Percentiles rank a stretch among this genome's conserved stretches.
These are phyloP conservation scores for Crassisporium funariophilum DNA, from an alignment of 768 basidiomycete species.

Conservation along the genomic window DNA sequence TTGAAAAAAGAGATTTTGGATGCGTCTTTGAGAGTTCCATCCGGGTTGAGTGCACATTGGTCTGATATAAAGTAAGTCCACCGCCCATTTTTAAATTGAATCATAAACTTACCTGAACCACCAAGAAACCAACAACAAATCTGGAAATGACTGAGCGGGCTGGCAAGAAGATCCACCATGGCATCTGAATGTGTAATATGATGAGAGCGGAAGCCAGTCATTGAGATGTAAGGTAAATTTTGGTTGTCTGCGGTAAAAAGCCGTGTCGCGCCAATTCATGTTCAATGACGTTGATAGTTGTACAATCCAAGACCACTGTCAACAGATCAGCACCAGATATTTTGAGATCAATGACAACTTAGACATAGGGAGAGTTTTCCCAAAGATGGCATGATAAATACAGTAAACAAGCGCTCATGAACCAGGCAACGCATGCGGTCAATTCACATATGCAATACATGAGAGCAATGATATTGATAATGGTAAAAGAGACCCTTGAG, in stretches of 20 bases:
- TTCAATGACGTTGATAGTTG: neutral
- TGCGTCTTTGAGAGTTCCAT: neutral
- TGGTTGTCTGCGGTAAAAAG: neutral
- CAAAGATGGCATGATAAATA: neutral
- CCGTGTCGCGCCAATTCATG: neutral
- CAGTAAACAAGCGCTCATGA: neutral
- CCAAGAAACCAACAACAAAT: neutral
- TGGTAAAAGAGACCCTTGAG: neutral
- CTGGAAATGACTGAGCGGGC: neutral
- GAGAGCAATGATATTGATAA: neutral
- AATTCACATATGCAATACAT: neutral
- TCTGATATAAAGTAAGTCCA: neutral
- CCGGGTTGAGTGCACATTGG: neutral
- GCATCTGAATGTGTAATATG: constrained; percentile 36
- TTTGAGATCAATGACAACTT: neutral
- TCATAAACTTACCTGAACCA: neutral
- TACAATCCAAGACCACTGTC: neutral
- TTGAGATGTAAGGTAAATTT: neutral
- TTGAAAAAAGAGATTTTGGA: neutral
- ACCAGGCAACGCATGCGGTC: neutral
- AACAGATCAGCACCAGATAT: neutral
- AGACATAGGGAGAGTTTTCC: neutral
- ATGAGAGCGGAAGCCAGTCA: neutral
- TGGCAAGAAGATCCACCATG: constrained; percentile 45
- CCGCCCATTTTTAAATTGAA: neutral